These are phyloP conservation scores for Neonectria punicea DNA, from an alignment of 2,329 filamentous ascomycete species.

Conservation along the genomic window DNA sequence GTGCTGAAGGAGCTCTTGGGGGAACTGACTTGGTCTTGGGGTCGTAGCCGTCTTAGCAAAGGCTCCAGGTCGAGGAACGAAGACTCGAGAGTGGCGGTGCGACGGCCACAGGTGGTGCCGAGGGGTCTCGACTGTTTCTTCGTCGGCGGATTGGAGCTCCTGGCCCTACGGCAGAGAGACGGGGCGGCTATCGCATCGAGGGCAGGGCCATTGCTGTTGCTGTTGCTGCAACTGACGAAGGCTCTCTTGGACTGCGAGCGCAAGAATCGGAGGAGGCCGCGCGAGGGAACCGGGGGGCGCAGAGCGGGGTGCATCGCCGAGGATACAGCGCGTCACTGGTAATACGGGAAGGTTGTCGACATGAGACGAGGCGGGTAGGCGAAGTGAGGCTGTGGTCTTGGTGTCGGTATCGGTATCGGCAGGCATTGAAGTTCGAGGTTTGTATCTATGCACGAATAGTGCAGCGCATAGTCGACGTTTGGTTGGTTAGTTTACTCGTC, in stretches of 20 bases:
- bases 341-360: constrained; percentile 31
- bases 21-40: constrained; percentile 19
- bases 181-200: constrained; percentile 20
- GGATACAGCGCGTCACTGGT: constrained; percentile 19
- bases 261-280: constrained; percentile 75
- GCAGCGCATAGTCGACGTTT: neutral
- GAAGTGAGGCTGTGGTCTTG: constrained; percentile 3
- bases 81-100: constrained; percentile 41
- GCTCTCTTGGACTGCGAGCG: constrained; percentile 73
- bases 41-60: constrained; percentile 29
- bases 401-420: constrained; percentile 15
- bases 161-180: constrained; percentile 33
- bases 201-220: constrained; percentile 52
- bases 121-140: constrained; percentile 29
- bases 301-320: constrained; percentile 57
- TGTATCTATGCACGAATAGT: neutral
- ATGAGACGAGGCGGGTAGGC: constrained; percentile 15
- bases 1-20: constrained; percentile 46
- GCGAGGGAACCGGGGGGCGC: constrained; percentile 61
- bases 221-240: constrained; percentile 60
- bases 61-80: constrained; percentile 44
- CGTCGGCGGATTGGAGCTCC: constrained; percentile 22
- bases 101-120: constrained; percentile 25
- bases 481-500: constrained; percentile 15
- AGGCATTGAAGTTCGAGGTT: constrained; percentile 26